Evolutionary conservation across 2,329 filamentous ascomycete genomes (phyloP).

Genomic region (Hypoxylon sp.): DNA sequence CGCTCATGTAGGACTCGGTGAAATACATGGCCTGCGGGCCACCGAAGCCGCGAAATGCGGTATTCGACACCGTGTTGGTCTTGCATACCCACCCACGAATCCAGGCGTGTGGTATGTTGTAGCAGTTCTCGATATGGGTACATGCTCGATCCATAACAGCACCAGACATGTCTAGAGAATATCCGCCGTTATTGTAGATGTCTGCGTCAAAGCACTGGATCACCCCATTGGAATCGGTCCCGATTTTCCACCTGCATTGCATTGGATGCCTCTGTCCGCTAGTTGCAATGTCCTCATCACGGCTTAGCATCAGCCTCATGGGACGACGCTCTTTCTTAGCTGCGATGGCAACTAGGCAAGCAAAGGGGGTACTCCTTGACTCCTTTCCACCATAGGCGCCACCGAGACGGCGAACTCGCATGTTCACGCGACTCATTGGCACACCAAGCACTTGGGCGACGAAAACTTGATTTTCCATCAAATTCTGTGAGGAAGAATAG

Average conservation of each 20-base stretch:
- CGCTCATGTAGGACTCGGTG: conserved; percentile 84
- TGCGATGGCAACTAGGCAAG: conserved; percentile 80
- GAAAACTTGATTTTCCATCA: conserved; percentile 87
- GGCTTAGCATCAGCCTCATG: conserved; percentile 90
- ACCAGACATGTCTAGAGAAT: conserved; percentile 70
- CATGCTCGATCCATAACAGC: conserved; percentile 86
- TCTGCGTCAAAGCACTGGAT: conserved; percentile 87
- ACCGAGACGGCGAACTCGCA: conserved; percentile 86
- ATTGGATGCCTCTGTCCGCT: conserved; percentile 93
- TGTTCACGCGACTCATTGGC: conserved; percentile 84
- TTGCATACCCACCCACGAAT: conserved; percentile 85
- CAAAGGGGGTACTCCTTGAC: conserved; percentile 81
- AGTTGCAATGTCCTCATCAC: conserved; percentile 91
- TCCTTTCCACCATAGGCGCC: conserved; percentile 96
- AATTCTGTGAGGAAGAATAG: conserved; percentile 89
- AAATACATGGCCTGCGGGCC: conserved; percentile 96
- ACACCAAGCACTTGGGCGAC: conserved; percentile 84
- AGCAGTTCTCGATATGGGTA: conserved; percentile 86
- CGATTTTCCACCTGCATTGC: conserved; percentile 86
- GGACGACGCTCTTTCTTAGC: conserved; percentile 83
- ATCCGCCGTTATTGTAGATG: conserved; percentile 89
- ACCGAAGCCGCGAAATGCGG: conserved; percentile 93
- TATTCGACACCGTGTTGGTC: conserved; percentile 96
- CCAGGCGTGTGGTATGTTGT: conserved; percentile 83
- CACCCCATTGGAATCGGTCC: conserved; percentile 87